phyloP scores from a whole-genome alignment of 768 basidiomycete species.

The Boletus bicolor region DNA sequence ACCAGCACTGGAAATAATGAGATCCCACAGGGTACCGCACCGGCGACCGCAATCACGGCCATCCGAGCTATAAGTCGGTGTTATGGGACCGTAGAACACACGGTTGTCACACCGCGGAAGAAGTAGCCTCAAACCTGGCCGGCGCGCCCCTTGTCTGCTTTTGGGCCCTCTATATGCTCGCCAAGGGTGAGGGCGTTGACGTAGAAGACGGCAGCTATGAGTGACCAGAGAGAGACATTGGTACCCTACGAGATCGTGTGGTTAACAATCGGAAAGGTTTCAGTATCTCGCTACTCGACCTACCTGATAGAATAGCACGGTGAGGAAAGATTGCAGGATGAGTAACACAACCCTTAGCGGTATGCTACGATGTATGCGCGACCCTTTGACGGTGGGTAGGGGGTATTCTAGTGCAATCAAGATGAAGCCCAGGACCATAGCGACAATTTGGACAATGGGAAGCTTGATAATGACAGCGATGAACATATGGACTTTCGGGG shows the following conservation, averaged over 20 bases:
- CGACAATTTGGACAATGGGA: conserved; percentile 70
- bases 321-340: conserved; percentile 57
- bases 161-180: conserved; percentile 67
- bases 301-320: conserved; percentile 77
- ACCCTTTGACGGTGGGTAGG: conserved; percentile 51
- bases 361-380: conserved; percentile 63
- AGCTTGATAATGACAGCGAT: conserved; percentile 70
- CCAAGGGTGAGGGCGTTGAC: conserved; percentile 59
- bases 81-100: neutral
- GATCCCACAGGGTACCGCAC: neutral
- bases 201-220: conserved; percentile 70
- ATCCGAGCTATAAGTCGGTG: neutral
- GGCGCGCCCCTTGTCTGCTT: conserved; percentile 56
- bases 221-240: conserved; percentile 77
- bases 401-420: conserved; percentile 74
- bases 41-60: neutral
- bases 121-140: conserved; percentile 47
- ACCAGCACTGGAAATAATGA: neutral
- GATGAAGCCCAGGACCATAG: conserved; percentile 56
- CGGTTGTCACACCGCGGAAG: neutral
- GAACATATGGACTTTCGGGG: conserved; percentile 59
- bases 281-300: conserved; percentile 11
- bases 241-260: conserved; percentile 57
- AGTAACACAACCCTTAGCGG: conserved; percentile 60
- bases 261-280: neutral